phyloP scores from a whole-genome alignment of 257 asterid species.

The Rauvolfia tetraphylla region DNA sequence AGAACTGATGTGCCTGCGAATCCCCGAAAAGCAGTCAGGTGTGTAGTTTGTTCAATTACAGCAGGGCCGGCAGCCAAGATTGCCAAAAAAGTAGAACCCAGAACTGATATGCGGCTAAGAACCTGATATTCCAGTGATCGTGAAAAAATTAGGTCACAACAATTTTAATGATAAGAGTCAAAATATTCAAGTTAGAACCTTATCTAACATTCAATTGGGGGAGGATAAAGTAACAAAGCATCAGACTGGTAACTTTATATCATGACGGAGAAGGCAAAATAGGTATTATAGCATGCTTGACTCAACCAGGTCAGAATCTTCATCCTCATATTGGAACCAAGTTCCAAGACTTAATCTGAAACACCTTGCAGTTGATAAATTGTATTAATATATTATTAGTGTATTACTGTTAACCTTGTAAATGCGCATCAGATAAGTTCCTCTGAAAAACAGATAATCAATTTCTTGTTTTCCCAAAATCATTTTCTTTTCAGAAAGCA shows the following conservation, averaged over 20 bases:
- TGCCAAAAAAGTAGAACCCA: slow-evolving; percentile 83
- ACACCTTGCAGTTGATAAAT: not conserved
- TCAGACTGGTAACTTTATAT: too few species aligned
- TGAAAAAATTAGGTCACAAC: not conserved
- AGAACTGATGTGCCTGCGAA: slow-evolving; percentile 95
- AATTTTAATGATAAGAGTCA: not conserved
- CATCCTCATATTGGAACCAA: not conserved
- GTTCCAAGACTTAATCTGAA: not conserved
- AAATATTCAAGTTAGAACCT: not conserved
- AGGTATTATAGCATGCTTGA: not conserved
- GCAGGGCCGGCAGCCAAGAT: slow-evolving; percentile 95
- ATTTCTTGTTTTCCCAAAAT: too few species aligned
- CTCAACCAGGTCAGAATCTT: not conserved
- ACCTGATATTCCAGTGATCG: slow-evolving; percentile 39
- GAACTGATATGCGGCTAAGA: slow-evolving; percentile 88
- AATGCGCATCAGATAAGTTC: not conserved
- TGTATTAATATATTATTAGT: not conserved
- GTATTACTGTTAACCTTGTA: not conserved
- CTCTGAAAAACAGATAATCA: too few species aligned
- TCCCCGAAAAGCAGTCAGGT: slow-evolving; percentile 91
- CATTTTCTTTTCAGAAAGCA: too few species aligned
- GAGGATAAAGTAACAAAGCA: not conserved
- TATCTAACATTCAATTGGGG: not conserved
- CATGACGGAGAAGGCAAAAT: not conserved
- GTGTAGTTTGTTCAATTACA: slow-evolving; percentile 84